Base-by-base conservation (phyloP, 495 filamentous ascomycete species). In the Penicillium lagena region DNA sequence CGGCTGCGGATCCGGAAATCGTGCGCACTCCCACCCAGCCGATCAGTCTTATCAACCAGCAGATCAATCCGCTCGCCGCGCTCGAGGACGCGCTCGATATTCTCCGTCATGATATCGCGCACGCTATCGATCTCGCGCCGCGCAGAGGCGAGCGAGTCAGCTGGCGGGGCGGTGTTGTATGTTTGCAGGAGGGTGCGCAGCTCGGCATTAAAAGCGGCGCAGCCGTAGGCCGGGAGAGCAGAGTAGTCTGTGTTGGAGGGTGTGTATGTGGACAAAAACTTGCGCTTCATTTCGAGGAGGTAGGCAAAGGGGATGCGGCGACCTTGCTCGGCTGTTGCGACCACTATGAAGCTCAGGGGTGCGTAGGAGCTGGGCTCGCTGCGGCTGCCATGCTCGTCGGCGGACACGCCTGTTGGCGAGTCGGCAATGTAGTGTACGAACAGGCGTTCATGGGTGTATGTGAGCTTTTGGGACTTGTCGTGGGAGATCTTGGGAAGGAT, bases 341-440 rank as follows among this genome's bases (percentile, higher is more conserved):
- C 79, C 11, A 93, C 86, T 22, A 96, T 73, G 69, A 85, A 96
- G 44, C 87, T 91, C 35, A 96, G 77, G 2, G 88, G 87, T 39
- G 84, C 85, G 17, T 86, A 81, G 33, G 80, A 82, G 43, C 67
- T 65, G 37, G 72, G 56, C 43, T 72, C 64, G 12, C 57, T 40
- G 35, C 28, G 68, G 41, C 49, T 43, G 39, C 40, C 46, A 43
- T 48, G 40, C 34, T 66, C 59, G 2, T 59, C 53, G 34, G 60
- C 15, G 39, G 67, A 52, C 53, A 78, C 70, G 37, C 82, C 78
- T 3, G 82, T 83, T 15, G 90, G 81, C 1, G 90, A 82, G 58
- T 87, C 84, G 56, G 91, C 79, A 65, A 96, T 89, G 75, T 95
- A 96, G 76, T 97, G 90, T 65, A 97, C 89, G 71, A 90, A 89